Evolutionary conservation across 345 rosid species (phyloP), one percentile per base, ranked within the genome.

Genomic region (Jatropha curcas): DNA sequence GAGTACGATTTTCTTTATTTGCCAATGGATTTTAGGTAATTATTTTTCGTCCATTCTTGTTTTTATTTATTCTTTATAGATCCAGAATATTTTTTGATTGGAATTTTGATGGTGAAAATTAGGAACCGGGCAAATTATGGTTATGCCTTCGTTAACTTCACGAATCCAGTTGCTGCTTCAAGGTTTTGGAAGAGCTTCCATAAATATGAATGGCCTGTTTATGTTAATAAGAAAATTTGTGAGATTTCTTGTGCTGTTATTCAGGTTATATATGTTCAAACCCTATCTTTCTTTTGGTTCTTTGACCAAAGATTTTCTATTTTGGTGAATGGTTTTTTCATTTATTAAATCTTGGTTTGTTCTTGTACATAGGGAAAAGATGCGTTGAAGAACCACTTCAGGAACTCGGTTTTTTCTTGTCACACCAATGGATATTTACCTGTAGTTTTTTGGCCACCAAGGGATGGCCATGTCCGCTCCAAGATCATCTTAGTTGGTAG

Each of bases 111-210:
- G 9, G n/a, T n/a, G n/a, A n/a, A 20, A 10, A 20, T 9, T 7
- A 82, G 84, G 55, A 72, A 19, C 3, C 20, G 77, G 5, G 74
- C 77, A 20, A 88, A 88, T 60, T 66, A 82, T n/a, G 92, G 92
- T 0, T 88, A 79, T 43, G 92, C 92, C 0, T 88, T 88, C 11
- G 90, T 86, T 1, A 88, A 86, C 39, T 88, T 88, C 72, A 86
- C 92, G 0, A 82, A 51, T 33, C n/a, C 74, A 0, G 60, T 20
- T 0, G 90, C 78, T 0, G 92, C 92, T 0, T 52, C 39, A 5
- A 76, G 83, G 25, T 86, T 86, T 39, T 13, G 2, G 0, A 20
- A 10, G n/a, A 79, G 67, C 0, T 83, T 77, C 5, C 20, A 78
- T 7, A 63, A 77, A 1, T 39, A 1, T 4, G 28, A 69, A 30